These are phyloP conservation scores for Blastobotrys elegans DNA, from an alignment of 1,139 yeast species.

Conservation along the genomic window DNA sequence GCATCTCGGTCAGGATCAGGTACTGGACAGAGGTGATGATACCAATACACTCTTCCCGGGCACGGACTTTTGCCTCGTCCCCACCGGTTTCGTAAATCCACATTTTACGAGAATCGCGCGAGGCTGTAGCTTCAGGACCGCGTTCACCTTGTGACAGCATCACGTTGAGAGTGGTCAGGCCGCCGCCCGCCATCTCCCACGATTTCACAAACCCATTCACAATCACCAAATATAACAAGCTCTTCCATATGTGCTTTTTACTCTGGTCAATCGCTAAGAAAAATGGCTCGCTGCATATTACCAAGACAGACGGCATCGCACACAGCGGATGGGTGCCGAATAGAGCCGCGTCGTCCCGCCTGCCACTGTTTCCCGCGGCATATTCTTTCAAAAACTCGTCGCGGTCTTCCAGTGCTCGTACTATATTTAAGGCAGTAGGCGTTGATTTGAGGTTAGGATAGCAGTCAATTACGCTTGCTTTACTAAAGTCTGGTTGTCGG, in stretches of 20 bases:
- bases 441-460: neutral
- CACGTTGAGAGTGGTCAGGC: conserved; percentile 7
- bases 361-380: neutral
- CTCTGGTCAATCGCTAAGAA: neutral
- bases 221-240: neutral
- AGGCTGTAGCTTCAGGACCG: neutral
- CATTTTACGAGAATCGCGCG: neutral
- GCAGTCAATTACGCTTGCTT: neutral
- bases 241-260: neutral
- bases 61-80: neutral
- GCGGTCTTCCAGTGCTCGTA: conserved; percentile 4
- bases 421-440: neutral
- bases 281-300: neutral
- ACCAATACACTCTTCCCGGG: neutral
- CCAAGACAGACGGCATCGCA: neutral
- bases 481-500: neutral
- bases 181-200: conserved; percentile 15
- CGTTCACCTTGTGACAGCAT: conserved; percentile 1
- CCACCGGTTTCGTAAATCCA: conserved; percentile 2
- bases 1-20: neutral
- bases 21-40: neutral
- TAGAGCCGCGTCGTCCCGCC: neutral
- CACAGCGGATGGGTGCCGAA: conserved; percentile 1
- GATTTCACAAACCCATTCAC: conserved; percentile 7
- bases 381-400: conserved; percentile 4